These are phyloP conservation scores for Biancaea sappan DNA, from an alignment of 306 rosid genomes.

Conservation along the genomic window DNA sequence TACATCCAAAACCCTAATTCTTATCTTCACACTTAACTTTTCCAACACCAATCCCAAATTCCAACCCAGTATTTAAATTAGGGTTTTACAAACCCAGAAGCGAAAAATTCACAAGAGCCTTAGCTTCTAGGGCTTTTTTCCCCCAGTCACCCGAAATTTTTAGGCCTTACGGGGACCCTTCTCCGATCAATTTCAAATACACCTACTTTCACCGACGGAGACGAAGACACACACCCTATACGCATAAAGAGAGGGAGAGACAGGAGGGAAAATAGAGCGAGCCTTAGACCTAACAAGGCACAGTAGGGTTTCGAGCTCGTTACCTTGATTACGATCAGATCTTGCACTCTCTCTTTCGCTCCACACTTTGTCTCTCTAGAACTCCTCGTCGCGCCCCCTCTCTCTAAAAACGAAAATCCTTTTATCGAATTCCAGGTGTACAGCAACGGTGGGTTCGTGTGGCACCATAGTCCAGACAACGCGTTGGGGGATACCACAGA, in stretches of 20 bases:
- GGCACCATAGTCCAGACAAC: slow-evolving; percentile 42
- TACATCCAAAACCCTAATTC: slow-evolving; percentile 85
- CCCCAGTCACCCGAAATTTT: slow-evolving; percentile 31
- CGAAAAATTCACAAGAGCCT: slow-evolving; percentile 16
- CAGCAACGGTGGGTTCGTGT: slow-evolving; percentile 61
- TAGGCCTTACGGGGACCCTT: slow-evolving; percentile 27
- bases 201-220: slow-evolving; percentile 12
- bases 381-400: slow-evolving; percentile 38
- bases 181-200: slow-evolving; percentile 1
- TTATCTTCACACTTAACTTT: not conserved
- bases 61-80: slow-evolving; percentile 28
- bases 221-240: not conserved
- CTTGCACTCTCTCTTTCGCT: slow-evolving; percentile 52
- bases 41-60: slow-evolving; percentile 32
- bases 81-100: slow-evolving; percentile 33
- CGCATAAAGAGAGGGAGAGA: not conserved
- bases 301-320: slow-evolving; percentile 53
- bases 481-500: slow-evolving; percentile 57
- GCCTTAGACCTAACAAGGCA: slow-evolving; percentile 33
- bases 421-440: slow-evolving; percentile 76
- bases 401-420: slow-evolving; percentile 42
- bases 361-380: slow-evolving; percentile 75
- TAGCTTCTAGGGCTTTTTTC: not conserved
- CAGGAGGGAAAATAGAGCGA: not conserved
- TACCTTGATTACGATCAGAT: slow-evolving; percentile 65